phyloP scores from a whole-genome alignment of 768 basidiomycete species.

The Crassisporium funariophilum region DNA sequence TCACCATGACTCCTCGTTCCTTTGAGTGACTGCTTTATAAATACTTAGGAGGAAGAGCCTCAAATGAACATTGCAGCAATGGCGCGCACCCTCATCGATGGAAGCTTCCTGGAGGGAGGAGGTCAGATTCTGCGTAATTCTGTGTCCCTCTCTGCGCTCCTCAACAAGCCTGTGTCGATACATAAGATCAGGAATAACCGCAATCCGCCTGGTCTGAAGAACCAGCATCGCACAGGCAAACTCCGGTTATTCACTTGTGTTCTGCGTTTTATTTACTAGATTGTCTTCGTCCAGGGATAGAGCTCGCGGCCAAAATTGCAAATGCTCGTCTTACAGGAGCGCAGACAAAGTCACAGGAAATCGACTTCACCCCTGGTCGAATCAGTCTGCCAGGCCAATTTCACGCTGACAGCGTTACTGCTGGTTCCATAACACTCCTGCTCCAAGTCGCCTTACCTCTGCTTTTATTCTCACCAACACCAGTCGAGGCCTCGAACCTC shows the following conservation, averaged over 20 bases:
- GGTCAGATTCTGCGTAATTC: conserved; percentile 77
- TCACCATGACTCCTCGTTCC: too few relatives aligned
- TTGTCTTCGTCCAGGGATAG: conserved; percentile 47
- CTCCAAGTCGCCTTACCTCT: conserved; percentile 74
- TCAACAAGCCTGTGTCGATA: conserved; percentile 61
- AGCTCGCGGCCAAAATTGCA: conserved; percentile 64
- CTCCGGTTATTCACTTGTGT: conserved; percentile 1
- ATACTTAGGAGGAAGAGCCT: too few relatives aligned
- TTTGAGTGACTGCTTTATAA: too few relatives aligned
- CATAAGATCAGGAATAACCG: conserved; percentile 62
- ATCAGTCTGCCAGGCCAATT: conserved; percentile 44
- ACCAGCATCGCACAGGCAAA: conserved; percentile 71
- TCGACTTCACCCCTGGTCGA: conserved; percentile 59
- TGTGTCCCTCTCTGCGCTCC: conserved; percentile 63
- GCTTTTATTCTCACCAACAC: conserved; percentile 53
- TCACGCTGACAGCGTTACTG: conserved; percentile 54
- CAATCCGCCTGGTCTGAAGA: conserved; percentile 64
- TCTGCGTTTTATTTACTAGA: neutral
- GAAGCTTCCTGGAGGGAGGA: conserved; percentile 60
- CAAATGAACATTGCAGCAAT: conserved; percentile 23
- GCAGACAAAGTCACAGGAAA: conserved; percentile 48
- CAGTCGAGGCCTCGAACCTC: conserved; percentile 44
- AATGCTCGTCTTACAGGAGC: conserved; percentile 57
- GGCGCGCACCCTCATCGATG: conserved; percentile 39
- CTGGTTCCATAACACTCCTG: conserved; percentile 71